phyloP scores from a whole-genome alignment of 371 early-diverging fungal species.

The Mucor circinelloides region DNA sequence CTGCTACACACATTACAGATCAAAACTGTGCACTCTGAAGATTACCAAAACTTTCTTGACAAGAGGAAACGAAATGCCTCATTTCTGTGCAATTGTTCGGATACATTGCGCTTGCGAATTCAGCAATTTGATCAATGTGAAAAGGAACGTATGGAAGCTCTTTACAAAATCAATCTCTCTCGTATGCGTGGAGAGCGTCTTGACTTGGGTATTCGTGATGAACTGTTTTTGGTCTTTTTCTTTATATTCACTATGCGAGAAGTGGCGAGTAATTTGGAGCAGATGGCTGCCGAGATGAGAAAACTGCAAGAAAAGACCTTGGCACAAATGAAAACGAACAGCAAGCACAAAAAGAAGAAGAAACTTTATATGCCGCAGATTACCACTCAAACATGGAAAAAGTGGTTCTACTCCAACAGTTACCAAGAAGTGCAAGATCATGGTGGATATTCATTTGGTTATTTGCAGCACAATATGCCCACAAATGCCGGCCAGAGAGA shows the following conservation, averaged over 20 bases:
- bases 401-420: slow-evolving; percentile 44
- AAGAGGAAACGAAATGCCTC: neutral
- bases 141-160: slow-evolving; percentile 37
- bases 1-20: slow-evolving; percentile 26
- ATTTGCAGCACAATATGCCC: slow-evolving; percentile 22
- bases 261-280: slow-evolving; percentile 49
- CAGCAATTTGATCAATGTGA: slow-evolving; percentile 41
- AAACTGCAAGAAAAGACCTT: slow-evolving; percentile 23
- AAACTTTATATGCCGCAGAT: slow-evolving; percentile 58
- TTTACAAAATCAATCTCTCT: slow-evolving; percentile 36
- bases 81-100: slow-evolving; percentile 28
- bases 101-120: slow-evolving; percentile 25
- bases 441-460: slow-evolving; percentile 37
- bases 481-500: slow-evolving; percentile 13
- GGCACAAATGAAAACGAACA: slow-evolving; percentile 12
- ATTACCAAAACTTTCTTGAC: neutral
- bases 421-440: slow-evolving; percentile 40
- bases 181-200: slow-evolving; percentile 34
- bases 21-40: slow-evolving; percentile 1
- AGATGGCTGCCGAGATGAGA: slow-evolving; percentile 39
- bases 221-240: slow-evolving; percentile 61
- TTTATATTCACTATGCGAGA: slow-evolving; percentile 62
- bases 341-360: slow-evolving; percentile 28
- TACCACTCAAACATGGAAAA: slow-evolving; percentile 52
- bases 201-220: slow-evolving; percentile 54